Percentiles rank a stretch among this genome's conserved stretches.
Conservation (phyloP, 1,139 yeast genomes). For the Hansenula sp. region DNA sequence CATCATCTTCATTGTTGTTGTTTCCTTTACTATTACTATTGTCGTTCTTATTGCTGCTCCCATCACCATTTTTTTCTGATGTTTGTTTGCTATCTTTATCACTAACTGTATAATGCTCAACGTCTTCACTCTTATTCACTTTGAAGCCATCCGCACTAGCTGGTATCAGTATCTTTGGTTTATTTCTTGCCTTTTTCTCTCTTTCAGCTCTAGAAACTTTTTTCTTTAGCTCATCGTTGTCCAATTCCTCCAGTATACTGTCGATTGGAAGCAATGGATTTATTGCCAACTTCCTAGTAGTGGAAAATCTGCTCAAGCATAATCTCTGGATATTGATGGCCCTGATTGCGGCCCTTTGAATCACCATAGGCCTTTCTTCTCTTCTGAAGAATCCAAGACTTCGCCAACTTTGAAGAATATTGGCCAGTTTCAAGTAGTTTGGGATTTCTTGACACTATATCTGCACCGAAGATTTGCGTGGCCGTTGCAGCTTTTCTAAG, state of each 20-base stretch:
- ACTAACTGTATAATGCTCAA: slow-evolving; percentile 1
- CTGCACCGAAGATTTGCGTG: neutral
- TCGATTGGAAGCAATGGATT: slow-evolving; percentile 32
- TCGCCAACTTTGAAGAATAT: neutral
- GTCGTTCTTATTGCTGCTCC: slow-evolving; percentile 4
- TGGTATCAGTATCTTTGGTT: slow-evolving; percentile 18
- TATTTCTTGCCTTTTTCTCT: slow-evolving; percentile 9
- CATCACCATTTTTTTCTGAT: slow-evolving; percentile 2
- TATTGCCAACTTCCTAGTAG: slow-evolving; percentile 7
- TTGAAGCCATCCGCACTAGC: slow-evolving; percentile 16
- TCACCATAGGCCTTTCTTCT: neutral
- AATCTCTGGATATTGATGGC: neutral
- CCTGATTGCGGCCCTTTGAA: neutral
- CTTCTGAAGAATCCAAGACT: neutral
- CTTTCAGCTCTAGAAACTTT: slow-evolving; percentile 12
- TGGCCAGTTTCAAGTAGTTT: neutral
- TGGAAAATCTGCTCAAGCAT: neutral
- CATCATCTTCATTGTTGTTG: slow-evolving; percentile 8
- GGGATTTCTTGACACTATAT: neutral
- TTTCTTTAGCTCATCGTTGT: slow-evolving; percentile 15
- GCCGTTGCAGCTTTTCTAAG: neutral
- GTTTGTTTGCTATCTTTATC: slow-evolving; percentile 4
- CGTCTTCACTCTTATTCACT: neutral
- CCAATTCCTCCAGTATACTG: slow-evolving; percentile 19
- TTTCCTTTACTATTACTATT: slow-evolving; percentile 10